These are phyloP conservation scores for Russula griseocarnosa DNA, from an alignment of 768 basidiomycete species.

Conservation along the genomic window DNA sequence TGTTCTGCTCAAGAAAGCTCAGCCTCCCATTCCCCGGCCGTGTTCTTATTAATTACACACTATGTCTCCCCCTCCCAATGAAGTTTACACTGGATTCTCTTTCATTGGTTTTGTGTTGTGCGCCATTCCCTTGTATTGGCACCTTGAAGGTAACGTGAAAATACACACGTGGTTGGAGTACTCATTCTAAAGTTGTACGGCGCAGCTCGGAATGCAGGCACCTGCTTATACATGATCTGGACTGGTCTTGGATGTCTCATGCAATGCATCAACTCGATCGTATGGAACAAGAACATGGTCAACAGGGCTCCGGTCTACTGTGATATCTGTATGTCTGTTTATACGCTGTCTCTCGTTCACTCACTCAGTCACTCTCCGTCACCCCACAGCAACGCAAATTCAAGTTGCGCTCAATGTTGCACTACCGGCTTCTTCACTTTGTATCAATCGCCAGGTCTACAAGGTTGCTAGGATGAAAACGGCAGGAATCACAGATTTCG, in stretches of 20 bases:
- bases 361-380: background rate
- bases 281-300: slow-evolving; percentile 61
- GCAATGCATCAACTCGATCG: slow-evolving; percentile 59
- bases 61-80: slow-evolving; percentile 10
- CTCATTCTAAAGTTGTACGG: background rate
- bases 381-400: slow-evolving; percentile 39
- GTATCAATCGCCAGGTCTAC: slow-evolving; percentile 29
- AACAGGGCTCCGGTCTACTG: slow-evolving; percentile 49
- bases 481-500: slow-evolving; percentile 32
- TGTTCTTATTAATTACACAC: too few species aligned
- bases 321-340: slow-evolving; percentile 47
- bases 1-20: too few species aligned
- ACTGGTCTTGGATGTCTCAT: slow-evolving; percentile 53
- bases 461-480: slow-evolving; percentile 39
- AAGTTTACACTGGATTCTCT: slow-evolving; percentile 36
- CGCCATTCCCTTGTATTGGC: slow-evolving; percentile 52
- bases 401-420: slow-evolving; percentile 37
- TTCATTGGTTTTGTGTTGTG: slow-evolving; percentile 48
- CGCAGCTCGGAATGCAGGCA: slow-evolving; percentile 63
- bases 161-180: background rate
- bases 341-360: too few species aligned
- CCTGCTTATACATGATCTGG: slow-evolving; percentile 72
- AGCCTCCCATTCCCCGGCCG: too few species aligned
- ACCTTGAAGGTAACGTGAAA: slow-evolving; percentile 41
- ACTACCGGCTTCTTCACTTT: slow-evolving; percentile 40